These are phyloP conservation scores for Podaxis sp. DNA, from an alignment of 768 basidiomycete genomes.

Conservation along the genomic window DNA sequence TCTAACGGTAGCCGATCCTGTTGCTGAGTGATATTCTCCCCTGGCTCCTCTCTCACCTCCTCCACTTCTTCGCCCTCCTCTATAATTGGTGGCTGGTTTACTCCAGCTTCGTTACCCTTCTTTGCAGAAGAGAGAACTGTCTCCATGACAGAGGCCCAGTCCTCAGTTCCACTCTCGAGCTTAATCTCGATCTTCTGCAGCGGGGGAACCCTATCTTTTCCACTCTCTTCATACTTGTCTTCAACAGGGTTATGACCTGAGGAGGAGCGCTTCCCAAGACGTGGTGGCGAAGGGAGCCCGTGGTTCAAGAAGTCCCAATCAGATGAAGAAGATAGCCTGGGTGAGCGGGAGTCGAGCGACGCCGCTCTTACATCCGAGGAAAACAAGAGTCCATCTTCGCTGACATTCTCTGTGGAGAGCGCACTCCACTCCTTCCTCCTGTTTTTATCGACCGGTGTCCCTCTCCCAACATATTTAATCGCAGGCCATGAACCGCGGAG, in stretches of 20 bases:
- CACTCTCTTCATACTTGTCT: slow-evolving; percentile 2
- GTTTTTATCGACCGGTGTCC: slow-evolving; percentile 46
- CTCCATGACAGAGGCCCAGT: slow-evolving; percentile 44
- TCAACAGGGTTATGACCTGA: slow-evolving; percentile 14
- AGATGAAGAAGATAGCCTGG: slow-evolving; percentile 28
- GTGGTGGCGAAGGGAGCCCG: slow-evolving; percentile 22
- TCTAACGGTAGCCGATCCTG: neutral
- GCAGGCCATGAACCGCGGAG: slow-evolving; percentile 45
- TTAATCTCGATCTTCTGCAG: slow-evolving; percentile 33
- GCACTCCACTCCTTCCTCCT: slow-evolving; percentile 47
- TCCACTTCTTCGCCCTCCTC: neutral
- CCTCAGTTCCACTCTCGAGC: slow-evolving; percentile 32
- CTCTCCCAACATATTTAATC: slow-evolving; percentile 44
- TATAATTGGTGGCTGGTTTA: slow-evolving; percentile 17
- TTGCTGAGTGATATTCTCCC: neutral
- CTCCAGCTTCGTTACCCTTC: slow-evolving; percentile 15
- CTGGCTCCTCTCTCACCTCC: neutral
- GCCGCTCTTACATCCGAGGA: slow-evolving; percentile 32
- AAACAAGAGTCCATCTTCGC: slow-evolving; percentile 47
- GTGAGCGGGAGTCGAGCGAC: slow-evolving; percentile 39
- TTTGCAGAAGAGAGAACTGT: slow-evolving; percentile 32
- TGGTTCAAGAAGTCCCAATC: slow-evolving; percentile 41
- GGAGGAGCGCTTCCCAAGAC: slow-evolving; percentile 7
- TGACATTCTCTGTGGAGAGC: slow-evolving; percentile 34
- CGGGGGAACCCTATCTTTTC: slow-evolving; percentile 22